Conservation (phyloP, 192 early-diverging fungal species). For the Linnemannia schmuckeri region DNA sequence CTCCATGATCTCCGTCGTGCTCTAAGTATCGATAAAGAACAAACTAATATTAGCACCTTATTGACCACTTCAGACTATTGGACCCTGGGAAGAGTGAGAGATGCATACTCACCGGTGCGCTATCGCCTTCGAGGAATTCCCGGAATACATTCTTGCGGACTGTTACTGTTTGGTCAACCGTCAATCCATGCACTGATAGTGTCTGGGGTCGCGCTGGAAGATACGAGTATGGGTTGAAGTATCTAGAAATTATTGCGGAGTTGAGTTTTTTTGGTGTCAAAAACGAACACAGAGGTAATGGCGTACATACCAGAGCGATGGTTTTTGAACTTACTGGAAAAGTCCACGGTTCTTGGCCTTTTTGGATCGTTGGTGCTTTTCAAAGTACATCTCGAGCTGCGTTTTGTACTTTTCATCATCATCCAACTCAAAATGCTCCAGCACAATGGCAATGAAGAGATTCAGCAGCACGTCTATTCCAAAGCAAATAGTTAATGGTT, state of each 20-base stretch:
- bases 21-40: neutral
- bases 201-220: slow-evolving; percentile 43
- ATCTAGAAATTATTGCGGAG: slow-evolving; percentile 18
- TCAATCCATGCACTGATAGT: slow-evolving; percentile 23
- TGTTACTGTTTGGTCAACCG: slow-evolving; percentile 29
- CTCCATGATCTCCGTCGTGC: slow-evolving; percentile 29
- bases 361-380: slow-evolving; percentile 42
- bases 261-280: slow-evolving; percentile 17
- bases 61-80: neutral
- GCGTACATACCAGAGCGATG: slow-evolving; percentile 31
- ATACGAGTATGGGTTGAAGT: slow-evolving; percentile 51
- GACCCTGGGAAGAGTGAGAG: neutral
- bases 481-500: neutral
- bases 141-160: slow-evolving; percentile 49
- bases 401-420: slow-evolving; percentile 70
- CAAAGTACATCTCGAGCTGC: slow-evolving; percentile 61
- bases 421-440: slow-evolving; percentile 72
- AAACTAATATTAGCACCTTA: neutral
- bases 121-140: slow-evolving; percentile 43
- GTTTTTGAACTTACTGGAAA: slow-evolving; percentile 54
- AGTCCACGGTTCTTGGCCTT: slow-evolving; percentile 44
- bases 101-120: slow-evolving; percentile 20
- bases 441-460: slow-evolving; percentile 73
- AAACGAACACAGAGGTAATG: neutral
- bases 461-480: slow-evolving; percentile 67